Evolutionary conservation across 228 moss, liverwort and hornwort species (phyloP).

Genomic region (Sphagnum magellanicum): DNA sequence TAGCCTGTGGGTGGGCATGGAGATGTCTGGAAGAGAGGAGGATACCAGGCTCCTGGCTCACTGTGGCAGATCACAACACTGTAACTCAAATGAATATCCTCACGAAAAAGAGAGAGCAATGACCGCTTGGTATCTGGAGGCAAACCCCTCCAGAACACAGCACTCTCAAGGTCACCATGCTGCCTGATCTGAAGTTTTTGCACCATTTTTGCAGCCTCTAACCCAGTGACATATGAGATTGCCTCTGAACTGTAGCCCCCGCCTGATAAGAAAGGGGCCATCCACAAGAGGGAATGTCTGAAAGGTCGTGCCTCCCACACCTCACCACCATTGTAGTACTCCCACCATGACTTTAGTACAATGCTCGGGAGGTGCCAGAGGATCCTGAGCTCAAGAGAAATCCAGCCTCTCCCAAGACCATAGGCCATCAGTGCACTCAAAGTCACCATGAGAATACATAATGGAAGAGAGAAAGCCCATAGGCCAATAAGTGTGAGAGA

Average conservation of each 20-base stretch:
- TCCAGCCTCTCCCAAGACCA: slow-evolving; percentile 6
- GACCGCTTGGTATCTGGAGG: slow-evolving; percentile 17
- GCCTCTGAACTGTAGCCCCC: slow-evolving; percentile 64
- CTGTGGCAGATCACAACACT: slow-evolving; percentile 52
- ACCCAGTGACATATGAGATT: slow-evolving; percentile 27
- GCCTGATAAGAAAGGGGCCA: slow-evolving; percentile 59
- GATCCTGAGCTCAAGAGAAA: slow-evolving; percentile 11
- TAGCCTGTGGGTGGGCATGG: slow-evolving; percentile 59
- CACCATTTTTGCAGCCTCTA: slow-evolving; percentile 18
- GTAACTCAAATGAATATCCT: slow-evolving; percentile 9
- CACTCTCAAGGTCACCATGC: slow-evolving; percentile 31
- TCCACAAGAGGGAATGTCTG: slow-evolving; percentile 41
- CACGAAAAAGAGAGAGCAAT: slow-evolving; percentile 16
- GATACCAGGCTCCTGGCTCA: slow-evolving; percentile 63
- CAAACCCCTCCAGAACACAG: slow-evolving; percentile 43
- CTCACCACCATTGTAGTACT: neutral
- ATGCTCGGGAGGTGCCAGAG: slow-evolving; percentile 3
- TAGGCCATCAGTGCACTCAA: slow-evolving; percentile 15
- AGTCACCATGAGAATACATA: slow-evolving; percentile 22
- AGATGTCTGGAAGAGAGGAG: slow-evolving; percentile 37
- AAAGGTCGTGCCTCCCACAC: slow-evolving; percentile 5
- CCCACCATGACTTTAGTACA: slow-evolving; percentile 2
- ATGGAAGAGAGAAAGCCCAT: slow-evolving; percentile 24
- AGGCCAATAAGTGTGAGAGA: too few species aligned
- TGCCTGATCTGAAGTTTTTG: slow-evolving; percentile 30